These are phyloP conservation scores for Mycena epipterygia DNA, from an alignment of 768 basidiomycete genomes.

Conservation along the genomic window DNA sequence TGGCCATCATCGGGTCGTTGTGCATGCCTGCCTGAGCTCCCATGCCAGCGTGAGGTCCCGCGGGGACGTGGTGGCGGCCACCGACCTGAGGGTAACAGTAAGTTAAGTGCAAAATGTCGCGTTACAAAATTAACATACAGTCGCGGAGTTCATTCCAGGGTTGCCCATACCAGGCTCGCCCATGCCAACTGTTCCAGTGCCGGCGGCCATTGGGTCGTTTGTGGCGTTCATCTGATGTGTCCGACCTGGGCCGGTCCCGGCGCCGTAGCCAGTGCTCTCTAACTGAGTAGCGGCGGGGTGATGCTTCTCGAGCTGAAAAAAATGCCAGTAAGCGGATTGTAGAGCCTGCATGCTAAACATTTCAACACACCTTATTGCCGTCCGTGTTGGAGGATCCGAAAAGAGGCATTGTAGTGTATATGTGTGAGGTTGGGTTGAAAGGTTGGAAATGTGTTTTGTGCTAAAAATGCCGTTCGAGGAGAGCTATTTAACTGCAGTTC, in stretches of 20 bases:
- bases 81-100: background rate
- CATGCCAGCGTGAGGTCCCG: too few relatives aligned
- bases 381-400: slow-evolving; percentile 11
- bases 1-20: slow-evolving; percentile 17
- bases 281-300: background rate
- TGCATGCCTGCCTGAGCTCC: background rate
- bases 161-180: slow-evolving; percentile 8
- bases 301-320: slow-evolving; percentile 20
- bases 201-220: background rate
- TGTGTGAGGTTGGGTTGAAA: background rate
- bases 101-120: background rate
- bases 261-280: background rate
- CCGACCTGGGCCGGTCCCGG: background rate
- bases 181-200: slow-evolving; percentile 6
- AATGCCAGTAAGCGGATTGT: background rate
- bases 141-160: too few relatives aligned
- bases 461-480: too few relatives aligned
- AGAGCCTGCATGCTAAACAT: too few relatives aligned
- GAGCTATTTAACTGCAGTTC: background rate
- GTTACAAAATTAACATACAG: background rate
- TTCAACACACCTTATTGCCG: slow-evolving; percentile 11
- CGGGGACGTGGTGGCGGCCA: slow-evolving; percentile 11
- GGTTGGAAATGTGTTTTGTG: background rate
- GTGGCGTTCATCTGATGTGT: background rate
- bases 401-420: slow-evolving; percentile 20